A percentile compares a stretch with the other conserved stretches of the same genome.
phyloP scores from a whole-genome alignment of 2,329 filamentous ascomycete genomes.

The Aspergillus luchuensis region DNA sequence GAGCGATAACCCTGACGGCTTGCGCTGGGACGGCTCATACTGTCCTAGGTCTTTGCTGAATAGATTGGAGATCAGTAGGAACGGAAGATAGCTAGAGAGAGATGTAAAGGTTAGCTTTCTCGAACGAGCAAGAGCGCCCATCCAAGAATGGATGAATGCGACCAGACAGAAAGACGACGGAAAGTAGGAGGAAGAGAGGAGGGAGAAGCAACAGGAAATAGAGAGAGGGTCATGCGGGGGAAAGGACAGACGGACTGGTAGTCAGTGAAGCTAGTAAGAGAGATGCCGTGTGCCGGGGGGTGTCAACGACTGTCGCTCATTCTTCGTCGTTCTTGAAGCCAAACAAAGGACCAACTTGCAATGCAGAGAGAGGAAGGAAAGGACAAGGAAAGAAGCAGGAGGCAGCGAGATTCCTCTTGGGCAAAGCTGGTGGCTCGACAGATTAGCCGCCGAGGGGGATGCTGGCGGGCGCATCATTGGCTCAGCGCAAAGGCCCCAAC shows the following conservation, averaged over 20 bases:
- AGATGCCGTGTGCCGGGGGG: no score
- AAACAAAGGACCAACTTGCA: not conserved
- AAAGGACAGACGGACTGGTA: conserved; percentile 8
- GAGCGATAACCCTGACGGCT: conserved; percentile 67
- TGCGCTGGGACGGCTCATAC: conserved; percentile 49
- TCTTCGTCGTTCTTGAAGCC: not conserved
- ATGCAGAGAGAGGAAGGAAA: not conserved
- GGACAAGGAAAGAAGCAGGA: not conserved
- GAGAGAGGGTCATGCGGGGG: conserved; percentile 8
- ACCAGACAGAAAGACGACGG: not conserved
- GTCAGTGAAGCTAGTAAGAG: no score
- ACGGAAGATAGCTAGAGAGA: not conserved
- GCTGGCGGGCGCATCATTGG: conserved; percentile 21
- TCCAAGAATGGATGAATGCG: not conserved
- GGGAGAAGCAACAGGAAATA: not conserved
- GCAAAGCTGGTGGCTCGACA: conserved; percentile 4
- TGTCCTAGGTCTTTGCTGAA: conserved; percentile 8
- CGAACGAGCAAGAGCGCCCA: not conserved
- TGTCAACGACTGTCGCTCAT: not conserved
- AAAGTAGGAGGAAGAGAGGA: no score
- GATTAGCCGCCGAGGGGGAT: conserved; percentile 21
- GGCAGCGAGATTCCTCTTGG: conserved; percentile 8
- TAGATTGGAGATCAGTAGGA: not conserved
- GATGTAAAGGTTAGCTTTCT: not conserved
- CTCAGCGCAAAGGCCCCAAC: conserved; percentile 8